phyloP scores from a whole-genome alignment of 2,329 filamentous ascomycete genomes.

The Fusarium staphyleae region DNA sequence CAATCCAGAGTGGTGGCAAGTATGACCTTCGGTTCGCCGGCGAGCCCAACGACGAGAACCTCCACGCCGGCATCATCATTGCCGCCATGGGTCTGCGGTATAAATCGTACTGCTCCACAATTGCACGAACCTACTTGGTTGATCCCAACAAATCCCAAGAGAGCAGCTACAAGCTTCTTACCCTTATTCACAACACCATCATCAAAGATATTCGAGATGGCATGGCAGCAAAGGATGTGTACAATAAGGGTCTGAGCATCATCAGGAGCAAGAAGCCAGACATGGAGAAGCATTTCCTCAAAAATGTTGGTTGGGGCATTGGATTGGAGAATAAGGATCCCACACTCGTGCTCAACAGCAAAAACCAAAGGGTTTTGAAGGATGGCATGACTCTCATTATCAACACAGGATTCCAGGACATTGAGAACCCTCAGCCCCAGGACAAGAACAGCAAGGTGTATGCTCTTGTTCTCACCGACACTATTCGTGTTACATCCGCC shows the following conservation, averaged over 20 bases:
- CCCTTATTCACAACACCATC: constrained; percentile 85
- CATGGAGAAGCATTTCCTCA: constrained; percentile 91
- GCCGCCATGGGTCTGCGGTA: constrained; percentile 92
- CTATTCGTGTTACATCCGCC: constrained; percentile 81
- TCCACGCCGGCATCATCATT: constrained; percentile 93
- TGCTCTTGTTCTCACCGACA: constrained; percentile 90
- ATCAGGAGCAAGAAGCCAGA: constrained; percentile 93
- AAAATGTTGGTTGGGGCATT: constrained; percentile 90
- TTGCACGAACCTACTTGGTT: constrained; percentile 93
- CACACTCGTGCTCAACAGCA: constrained; percentile 83
- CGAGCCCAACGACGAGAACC: constrained; percentile 79
- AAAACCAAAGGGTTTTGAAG: constrained; percentile 82
- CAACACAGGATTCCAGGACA: constrained; percentile 86
- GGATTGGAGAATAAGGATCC: constrained; percentile 90
- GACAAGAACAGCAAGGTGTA: constrained; percentile 91
- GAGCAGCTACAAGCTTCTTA: constrained; percentile 88
- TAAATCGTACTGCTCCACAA: constrained; percentile 92
- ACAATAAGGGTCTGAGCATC: constrained; percentile 81
- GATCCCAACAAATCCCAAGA: constrained; percentile 97
- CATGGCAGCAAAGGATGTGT: constrained; percentile 85
- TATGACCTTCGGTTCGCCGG: constrained; percentile 87
- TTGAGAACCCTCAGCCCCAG: constrained; percentile 85
- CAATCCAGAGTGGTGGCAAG: constrained; percentile 93
- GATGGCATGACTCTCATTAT: constrained; percentile 97
- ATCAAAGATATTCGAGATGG: constrained; percentile 92